These are phyloP conservation scores for Salix arbutifolia DNA, from an alignment of 345 rosid species.

Conservation along the genomic window DNA sequence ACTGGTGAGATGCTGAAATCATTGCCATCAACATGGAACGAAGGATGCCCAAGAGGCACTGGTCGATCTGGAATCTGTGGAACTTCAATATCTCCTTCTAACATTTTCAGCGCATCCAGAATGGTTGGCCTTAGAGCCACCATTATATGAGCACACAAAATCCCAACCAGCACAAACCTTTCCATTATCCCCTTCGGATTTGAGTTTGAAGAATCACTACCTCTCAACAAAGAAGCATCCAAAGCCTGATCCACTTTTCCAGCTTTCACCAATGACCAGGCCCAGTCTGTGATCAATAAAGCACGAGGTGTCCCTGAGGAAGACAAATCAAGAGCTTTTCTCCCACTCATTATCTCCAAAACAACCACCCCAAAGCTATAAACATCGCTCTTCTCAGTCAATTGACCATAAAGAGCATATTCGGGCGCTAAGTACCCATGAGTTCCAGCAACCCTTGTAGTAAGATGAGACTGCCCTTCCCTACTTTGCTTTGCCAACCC, in stretches of 20 bases:
- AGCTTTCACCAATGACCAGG: constrained; percentile 75
- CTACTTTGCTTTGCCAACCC: constrained; percentile 78
- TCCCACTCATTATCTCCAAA: constrained; percentile 83
- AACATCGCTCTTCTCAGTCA: constrained; percentile 89
- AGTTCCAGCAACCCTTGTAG: constrained; percentile 95
- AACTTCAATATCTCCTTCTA: constrained; percentile 87
- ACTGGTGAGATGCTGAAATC: constrained; percentile 54
- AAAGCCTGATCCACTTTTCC: constrained; percentile 60
- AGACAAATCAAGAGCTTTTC: constrained; percentile 78
- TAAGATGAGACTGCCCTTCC: constrained; percentile 93
- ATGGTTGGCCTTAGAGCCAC: constrained; percentile 87
- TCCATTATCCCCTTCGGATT: constrained; percentile 78
- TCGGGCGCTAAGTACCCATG: constrained; percentile 93
- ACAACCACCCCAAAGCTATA: constrained; percentile 89
- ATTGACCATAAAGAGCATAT: constrained; percentile 84
- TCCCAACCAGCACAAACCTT: constrained; percentile 76
- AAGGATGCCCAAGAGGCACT: constrained; percentile 55
- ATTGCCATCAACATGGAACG: constrained; percentile 23
- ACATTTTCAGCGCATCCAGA: constrained; percentile 75
- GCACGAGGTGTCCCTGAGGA: constrained; percentile 53
- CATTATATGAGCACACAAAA: constrained; percentile 89
- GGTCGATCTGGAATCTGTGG: constrained; percentile 79
- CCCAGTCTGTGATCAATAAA: constrained; percentile 84
- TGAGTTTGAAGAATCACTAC: constrained; percentile 37
- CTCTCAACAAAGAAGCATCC: constrained; percentile 44